phyloP scores from a whole-genome alignment of 768 basidiomycete genomes.

The Agaricus subrufescens region DNA sequence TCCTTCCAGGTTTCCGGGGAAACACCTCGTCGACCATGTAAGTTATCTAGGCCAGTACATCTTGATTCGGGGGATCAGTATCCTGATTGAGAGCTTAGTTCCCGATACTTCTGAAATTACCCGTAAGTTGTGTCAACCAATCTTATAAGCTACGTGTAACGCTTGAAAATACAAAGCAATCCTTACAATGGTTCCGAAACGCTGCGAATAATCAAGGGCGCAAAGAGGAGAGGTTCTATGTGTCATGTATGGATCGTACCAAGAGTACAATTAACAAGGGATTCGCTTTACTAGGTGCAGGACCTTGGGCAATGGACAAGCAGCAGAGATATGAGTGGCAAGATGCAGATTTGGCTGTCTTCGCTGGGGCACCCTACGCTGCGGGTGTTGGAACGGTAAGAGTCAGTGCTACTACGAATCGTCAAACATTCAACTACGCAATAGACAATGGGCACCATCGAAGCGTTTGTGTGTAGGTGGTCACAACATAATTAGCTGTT shows the following conservation, averaged over 20 bases:
- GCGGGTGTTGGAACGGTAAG: constrained; percentile 25
- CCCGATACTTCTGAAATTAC: constrained; percentile 9
- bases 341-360: constrained; percentile 37
- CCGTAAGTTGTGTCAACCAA: neutral
- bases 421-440: too few species aligned
- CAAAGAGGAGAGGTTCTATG: constrained; percentile 18
- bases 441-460: too few species aligned
- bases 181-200: constrained; percentile 24
- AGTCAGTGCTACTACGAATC: too few species aligned
- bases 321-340: constrained; percentile 34
- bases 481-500: too few species aligned
- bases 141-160: neutral
- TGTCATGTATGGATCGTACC: constrained; percentile 17
- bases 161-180: constrained; percentile 12
- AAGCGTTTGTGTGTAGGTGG: too few species aligned
- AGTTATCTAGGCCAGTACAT: neutral
- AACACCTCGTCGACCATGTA: constrained; percentile 8
- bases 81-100: neutral
- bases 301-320: constrained; percentile 32
- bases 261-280: constrained; percentile 14
- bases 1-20: constrained; percentile 7
- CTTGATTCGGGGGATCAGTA: neutral
- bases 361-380: constrained; percentile 22
- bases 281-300: constrained; percentile 24
- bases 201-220: constrained; percentile 18